These are phyloP conservation scores for Meyerozyma guilliermondii DNA, from an alignment of 1,139 yeast species.

Conservation along the genomic window DNA sequence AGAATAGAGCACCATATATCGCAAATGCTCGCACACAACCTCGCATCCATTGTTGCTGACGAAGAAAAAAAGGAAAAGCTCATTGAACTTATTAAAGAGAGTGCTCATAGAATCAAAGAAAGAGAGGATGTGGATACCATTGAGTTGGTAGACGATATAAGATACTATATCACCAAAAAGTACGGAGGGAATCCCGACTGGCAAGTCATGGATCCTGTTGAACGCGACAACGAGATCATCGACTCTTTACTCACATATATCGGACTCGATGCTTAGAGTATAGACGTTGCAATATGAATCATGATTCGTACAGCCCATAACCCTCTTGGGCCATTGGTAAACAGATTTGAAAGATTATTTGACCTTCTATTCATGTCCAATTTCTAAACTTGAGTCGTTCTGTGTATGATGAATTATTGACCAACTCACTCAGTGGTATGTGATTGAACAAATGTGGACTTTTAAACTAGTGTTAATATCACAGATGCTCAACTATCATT, in stretches of 20 bases:
- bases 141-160: conserved; percentile 71
- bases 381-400: too few relatives aligned
- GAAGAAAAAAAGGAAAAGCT: conserved; percentile 20
- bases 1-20: conserved; percentile 64
- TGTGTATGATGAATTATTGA: too few relatives aligned
- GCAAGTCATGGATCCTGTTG: neutral
- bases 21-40: conserved; percentile 47
- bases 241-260: neutral
- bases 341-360: too few relatives aligned
- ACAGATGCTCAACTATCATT: too few relatives aligned
- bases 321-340: too few relatives aligned
- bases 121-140: conserved; percentile 77
- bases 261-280: neutral
- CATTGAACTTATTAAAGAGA: conserved; percentile 25
- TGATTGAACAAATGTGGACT: too few relatives aligned
- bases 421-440: too few relatives aligned
- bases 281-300: neutral
- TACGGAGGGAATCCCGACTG: conserved; percentile 15
- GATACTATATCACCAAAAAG: conserved; percentile 56
- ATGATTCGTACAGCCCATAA: too few relatives aligned
- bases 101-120: conserved; percentile 53
- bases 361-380: too few relatives aligned
- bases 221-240: neutral
- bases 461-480: too few relatives aligned
- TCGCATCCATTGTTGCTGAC: conserved; percentile 32